phyloP scores from a whole-genome alignment of 345 rosid genomes.

The Sonneratia caseolaris region DNA sequence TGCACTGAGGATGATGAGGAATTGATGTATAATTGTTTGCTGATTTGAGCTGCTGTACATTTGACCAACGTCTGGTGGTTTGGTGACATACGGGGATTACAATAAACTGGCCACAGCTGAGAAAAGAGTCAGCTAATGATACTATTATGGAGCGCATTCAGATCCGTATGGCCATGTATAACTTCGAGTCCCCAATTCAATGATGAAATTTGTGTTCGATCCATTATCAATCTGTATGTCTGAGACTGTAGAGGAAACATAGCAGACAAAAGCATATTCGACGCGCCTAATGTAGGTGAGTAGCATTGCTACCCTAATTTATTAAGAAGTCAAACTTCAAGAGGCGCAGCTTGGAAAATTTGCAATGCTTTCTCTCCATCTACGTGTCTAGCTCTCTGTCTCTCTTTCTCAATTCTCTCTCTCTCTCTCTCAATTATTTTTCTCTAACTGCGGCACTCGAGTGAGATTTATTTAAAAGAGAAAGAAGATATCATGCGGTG shows the following conservation, averaged over 20 bases:
- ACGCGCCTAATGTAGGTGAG: background rate
- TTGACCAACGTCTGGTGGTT: background rate
- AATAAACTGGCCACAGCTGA: background rate
- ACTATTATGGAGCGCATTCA: background rate
- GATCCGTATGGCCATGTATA: background rate
- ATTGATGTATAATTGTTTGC: background rate
- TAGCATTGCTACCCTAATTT: background rate
- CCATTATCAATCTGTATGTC: background rate
- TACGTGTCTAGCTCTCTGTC: background rate
- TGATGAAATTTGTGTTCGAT: background rate
- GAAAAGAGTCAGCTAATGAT: background rate
- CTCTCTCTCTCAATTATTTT: background rate
- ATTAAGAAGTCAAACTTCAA: background rate
- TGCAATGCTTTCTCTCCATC: background rate
- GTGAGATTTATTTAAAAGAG: background rate
- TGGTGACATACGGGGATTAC: background rate
- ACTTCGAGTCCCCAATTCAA: background rate
- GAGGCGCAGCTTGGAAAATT: background rate
- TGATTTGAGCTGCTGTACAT: too few relatives aligned
- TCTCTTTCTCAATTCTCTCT: background rate
- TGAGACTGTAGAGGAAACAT: background rate
- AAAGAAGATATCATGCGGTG: too few relatives aligned
- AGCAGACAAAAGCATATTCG: background rate
- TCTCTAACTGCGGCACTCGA: background rate
- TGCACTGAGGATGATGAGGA: slow-evolving; percentile 14